Evolutionary conservation across 176 grass and related monocot species (phyloP).

Genomic region (Bromus sterilis): DNA sequence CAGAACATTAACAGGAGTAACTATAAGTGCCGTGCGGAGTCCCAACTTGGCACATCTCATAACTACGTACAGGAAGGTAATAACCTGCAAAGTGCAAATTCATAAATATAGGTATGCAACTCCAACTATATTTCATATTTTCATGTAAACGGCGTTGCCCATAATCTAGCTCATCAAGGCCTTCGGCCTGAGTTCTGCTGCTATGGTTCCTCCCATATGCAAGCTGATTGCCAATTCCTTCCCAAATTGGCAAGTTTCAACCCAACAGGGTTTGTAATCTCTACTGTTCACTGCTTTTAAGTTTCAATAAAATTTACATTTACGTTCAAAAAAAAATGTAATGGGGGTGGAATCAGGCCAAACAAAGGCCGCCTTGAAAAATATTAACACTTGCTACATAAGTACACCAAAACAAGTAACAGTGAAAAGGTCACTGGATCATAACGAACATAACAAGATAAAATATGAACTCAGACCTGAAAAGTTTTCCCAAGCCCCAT

Average conservation of each 20-base stretch:
- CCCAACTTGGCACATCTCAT: conserved; percentile 68
- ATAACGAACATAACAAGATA: conserved; percentile 16
- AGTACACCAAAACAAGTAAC: neutral
- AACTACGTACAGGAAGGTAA: conserved; percentile 88
- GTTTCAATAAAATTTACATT: too few species aligned
- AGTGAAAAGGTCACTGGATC: neutral
- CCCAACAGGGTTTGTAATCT: too few species aligned
- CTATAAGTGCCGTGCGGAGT: conserved; percentile 71
- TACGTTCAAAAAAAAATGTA: too few species aligned
- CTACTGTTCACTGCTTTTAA: too few species aligned
- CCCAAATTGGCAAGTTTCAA: too few species aligned
- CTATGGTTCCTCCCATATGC: too few species aligned
- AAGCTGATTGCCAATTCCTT: too few species aligned
- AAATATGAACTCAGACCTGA: conserved; percentile 48
- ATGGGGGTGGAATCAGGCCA: neutral
- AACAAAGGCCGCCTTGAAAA: neutral
- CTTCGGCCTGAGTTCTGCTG: too few species aligned
- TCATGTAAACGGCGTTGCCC: too few species aligned
- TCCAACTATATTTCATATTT: neutral
- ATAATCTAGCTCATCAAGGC: too few species aligned
- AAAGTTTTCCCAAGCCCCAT: conserved; percentile 99
- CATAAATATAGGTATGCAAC: conserved; percentile 15
- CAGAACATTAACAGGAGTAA: conserved; percentile 97
- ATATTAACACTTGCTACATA: neutral
- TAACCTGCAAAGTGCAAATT: conserved; percentile 57